Evolutionary conservation across 306 rosid genomes (phyloP).

Genomic region (Glycine soja): DNA sequence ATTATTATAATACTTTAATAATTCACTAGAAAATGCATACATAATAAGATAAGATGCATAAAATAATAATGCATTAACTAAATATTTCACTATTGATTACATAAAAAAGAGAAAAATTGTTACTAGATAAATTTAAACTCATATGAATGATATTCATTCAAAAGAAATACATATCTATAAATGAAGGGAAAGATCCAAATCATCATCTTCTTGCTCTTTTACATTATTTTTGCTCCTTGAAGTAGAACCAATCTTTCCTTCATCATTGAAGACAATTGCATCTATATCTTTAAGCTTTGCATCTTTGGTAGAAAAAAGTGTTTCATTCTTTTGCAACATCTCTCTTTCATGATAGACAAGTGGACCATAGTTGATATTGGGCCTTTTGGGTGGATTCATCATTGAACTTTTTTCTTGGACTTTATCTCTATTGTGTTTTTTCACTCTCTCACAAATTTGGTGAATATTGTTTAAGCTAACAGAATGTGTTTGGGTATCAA

Average conservation of each 20-base stretch:
- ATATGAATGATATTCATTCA: neutral
- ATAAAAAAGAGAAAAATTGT: no score
- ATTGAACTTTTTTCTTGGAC: neutral
- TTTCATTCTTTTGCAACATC: no score
- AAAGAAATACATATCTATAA: conserved; percentile 30
- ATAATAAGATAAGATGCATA: neutral
- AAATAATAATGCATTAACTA: no score
- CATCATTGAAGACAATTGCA: neutral
- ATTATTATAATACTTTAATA: neutral
- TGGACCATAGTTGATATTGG: conserved; percentile 4
- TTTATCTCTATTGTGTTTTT: conserved; percentile 14
- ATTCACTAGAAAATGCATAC: neutral
- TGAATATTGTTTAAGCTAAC: neutral
- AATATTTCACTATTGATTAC: no score
- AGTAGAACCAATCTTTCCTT: neutral
- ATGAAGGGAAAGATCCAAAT: conserved; percentile 49
- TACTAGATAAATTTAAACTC: neutral
- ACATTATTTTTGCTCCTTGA: conserved; percentile 29
- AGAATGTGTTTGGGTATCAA: neutral
- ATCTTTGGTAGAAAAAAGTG: no score
- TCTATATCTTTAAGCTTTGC: no score
- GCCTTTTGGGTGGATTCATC: conserved; percentile 24
- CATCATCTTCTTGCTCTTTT: conserved; percentile 10
- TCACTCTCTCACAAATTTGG: conserved; percentile 11
- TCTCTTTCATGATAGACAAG: neutral